Conservation (phyloP, 306 rosid species). For the Vigna nakashimae region DNA sequence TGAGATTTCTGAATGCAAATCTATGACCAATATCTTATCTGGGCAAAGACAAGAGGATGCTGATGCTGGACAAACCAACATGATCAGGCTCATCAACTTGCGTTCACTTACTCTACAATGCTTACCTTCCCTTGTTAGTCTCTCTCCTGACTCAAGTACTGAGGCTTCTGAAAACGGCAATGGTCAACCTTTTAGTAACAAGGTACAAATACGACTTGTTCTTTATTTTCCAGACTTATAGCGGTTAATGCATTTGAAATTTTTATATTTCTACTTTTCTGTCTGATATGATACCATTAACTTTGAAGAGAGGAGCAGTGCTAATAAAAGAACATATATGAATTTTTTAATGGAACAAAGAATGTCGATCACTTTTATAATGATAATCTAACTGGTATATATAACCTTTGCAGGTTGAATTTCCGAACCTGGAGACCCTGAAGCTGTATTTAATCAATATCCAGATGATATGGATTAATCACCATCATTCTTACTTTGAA, state of each 20-base stretch:
- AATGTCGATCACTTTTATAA: background rate
- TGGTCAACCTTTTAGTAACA: conserved; percentile 44
- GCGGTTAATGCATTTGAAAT: background rate
- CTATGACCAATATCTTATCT: conserved; percentile 34
- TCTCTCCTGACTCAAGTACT: conserved; percentile 31
- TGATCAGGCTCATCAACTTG: conserved; percentile 40
- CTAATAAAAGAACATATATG: background rate
- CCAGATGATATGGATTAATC: conserved; percentile 47
- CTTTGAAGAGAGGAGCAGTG: background rate
- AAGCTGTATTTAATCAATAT: conserved; percentile 37
- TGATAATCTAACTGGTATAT: conserved; percentile 7
- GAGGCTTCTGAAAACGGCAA: background rate
- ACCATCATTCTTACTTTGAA: conserved; percentile 39
- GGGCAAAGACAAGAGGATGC: conserved; percentile 33
- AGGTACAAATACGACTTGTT: conserved; percentile 40
- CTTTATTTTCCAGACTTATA: background rate
- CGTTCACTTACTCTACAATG: conserved; percentile 37
- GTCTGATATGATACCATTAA: background rate
- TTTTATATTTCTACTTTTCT: background rate
- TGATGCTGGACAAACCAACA: background rate
- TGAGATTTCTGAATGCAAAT: conserved; percentile 48
- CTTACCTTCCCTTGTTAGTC: conserved; percentile 47
- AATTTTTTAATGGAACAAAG: background rate
- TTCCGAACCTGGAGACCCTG: conserved; percentile 48
- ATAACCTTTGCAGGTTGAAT: conserved; percentile 47